Percentiles rank a stretch among this genome's conserved stretches.
Conservation (phyloP, 1,284 basidiomycete genomes). For the Paramarasmius palmivorus region DNA sequence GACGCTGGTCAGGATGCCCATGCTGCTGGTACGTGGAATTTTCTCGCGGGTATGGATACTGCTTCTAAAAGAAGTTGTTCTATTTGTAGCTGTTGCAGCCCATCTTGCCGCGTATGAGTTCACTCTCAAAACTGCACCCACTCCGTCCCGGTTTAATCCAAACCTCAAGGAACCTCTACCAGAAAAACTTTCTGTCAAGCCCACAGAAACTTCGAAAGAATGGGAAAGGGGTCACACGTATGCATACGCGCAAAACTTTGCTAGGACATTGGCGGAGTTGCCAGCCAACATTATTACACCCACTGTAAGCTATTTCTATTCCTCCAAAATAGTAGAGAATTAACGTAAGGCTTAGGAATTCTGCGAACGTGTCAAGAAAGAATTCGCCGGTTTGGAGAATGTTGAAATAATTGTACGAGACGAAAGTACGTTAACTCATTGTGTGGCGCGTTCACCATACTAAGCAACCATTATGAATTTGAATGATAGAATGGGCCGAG, state of each 20-base stretch:
- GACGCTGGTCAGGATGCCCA: conserved; percentile 72
- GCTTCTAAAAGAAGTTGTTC: conserved; percentile 5
- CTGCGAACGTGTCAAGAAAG: conserved; percentile 67
- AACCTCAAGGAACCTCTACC: conserved; percentile 47
- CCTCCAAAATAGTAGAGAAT: background rate
- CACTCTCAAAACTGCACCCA: conserved; percentile 69
- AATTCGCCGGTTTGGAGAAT: conserved; percentile 69
- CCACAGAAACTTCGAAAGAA: conserved; percentile 46
- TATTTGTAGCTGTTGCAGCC: conserved; percentile 66
- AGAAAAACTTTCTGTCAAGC: conserved; percentile 47
- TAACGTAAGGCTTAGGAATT: conserved; percentile 50
- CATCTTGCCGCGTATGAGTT: conserved; percentile 76
- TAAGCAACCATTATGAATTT: background rate
- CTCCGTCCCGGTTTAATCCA: conserved; percentile 57
- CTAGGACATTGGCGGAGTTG: conserved; percentile 82
- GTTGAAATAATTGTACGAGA: conserved; percentile 76
- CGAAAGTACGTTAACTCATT: conserved; percentile 50
- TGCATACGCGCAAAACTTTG: conserved; percentile 82
- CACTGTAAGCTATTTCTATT: conserved; percentile 47
- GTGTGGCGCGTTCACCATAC: conserved; percentile 3
- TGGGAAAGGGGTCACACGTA: conserved; percentile 78
- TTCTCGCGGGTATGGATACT: conserved; percentile 1
- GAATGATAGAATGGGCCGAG: conserved; percentile 66
- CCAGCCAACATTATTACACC: conserved; percentile 86
- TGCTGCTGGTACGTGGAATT: conserved; percentile 56